Evolutionary conservation across 371 early-diverging fungal genomes (phyloP), one percentile per base, ranked within the genome.

Genomic region (Nematocida sp.): DNA sequence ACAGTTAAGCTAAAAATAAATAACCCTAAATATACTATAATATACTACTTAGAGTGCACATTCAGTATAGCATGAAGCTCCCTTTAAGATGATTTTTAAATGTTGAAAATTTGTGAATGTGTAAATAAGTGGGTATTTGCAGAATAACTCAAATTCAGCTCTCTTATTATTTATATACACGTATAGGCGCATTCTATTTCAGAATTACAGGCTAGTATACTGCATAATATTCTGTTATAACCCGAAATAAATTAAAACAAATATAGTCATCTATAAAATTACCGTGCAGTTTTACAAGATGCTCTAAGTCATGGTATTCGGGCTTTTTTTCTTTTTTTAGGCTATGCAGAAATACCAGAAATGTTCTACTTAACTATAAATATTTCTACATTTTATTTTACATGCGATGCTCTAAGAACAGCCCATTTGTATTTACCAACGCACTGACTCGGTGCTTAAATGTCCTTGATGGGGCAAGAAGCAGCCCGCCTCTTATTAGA

Each of bases 371-470:
- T 6, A n/a, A 23, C 44, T 45, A 64, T 64, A 64, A 64, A 64
- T 42, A 64, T 42, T 64, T 64, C 15, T 45, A 42, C 13, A 64
- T 42, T 64, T 64, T 64, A 42, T 64, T 64, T 33, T 64, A 7
- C 42, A 64, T 64, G 64, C 64, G 33, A 7, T 42, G 64, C 64
- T 33, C 64, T 42, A 64, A 64, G 23, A 64, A 44, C 42, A 64
- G 64, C 44, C 64, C 64, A n/a, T 75, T 75, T 67, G 58, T 25
- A 4, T 75, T 55, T 27, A 46, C 23, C 15, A 67, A 75, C 52
- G 57, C 13, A 5, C 52, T 75, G 6, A 75, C 69, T 7, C 15
- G 58, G 54, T 64, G 57, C 25, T 47, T 75, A 25, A 44, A 67
- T 20, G 44, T 75, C 7, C 58, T 67, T 20, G 56, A 55, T 9